These are phyloP conservation scores for Phaffia tasmanica DNA, from an alignment of 768 basidiomycete genomes.

Conservation along the genomic window DNA sequence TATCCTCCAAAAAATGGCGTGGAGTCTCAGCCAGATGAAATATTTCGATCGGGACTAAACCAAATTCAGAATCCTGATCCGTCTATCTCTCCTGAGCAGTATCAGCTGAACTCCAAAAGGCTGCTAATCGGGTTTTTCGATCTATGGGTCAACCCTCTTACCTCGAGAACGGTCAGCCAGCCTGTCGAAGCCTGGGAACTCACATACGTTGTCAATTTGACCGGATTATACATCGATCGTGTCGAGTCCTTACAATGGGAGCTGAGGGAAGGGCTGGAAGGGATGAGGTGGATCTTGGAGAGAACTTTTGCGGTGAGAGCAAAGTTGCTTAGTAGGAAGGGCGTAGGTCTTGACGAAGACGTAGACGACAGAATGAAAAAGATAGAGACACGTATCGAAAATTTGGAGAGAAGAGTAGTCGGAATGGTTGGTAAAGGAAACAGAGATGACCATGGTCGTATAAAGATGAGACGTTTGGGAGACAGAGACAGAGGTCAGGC, in stretches of 20 bases:
- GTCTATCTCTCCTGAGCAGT: neutral
- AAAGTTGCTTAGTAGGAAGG: neutral
- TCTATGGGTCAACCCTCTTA: conserved; percentile 18
- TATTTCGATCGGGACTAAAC: conserved; percentile 10
- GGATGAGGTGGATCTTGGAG: neutral
- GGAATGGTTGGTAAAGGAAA: conserved; percentile 2
- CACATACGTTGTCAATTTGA: conserved; percentile 15
- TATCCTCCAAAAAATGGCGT: no score
- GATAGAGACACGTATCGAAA: no score
- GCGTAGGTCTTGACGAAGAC: no score
- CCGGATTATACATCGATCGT: conserved; percentile 3
- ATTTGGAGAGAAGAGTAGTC: neutral
- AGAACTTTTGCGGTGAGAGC: neutral
- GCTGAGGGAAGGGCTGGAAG: neutral
- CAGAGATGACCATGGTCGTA: neutral
- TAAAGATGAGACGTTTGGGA: conserved; percentile 1
- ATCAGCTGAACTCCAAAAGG: conserved; percentile 12
- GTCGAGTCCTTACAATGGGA: neutral
- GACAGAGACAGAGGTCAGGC: conserved; percentile 5
- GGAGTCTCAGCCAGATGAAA: neutral
- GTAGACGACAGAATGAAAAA: no score
- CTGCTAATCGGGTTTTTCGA: conserved; percentile 15
- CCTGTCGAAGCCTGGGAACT: neutral
- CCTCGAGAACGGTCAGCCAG: neutral
- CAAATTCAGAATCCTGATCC: conserved; percentile 11